Evolutionary conservation across 2,329 filamentous ascomycete genomes (phyloP), one percentile per base, ranked within the genome.

Genomic region (Fusarium sp.): DNA sequence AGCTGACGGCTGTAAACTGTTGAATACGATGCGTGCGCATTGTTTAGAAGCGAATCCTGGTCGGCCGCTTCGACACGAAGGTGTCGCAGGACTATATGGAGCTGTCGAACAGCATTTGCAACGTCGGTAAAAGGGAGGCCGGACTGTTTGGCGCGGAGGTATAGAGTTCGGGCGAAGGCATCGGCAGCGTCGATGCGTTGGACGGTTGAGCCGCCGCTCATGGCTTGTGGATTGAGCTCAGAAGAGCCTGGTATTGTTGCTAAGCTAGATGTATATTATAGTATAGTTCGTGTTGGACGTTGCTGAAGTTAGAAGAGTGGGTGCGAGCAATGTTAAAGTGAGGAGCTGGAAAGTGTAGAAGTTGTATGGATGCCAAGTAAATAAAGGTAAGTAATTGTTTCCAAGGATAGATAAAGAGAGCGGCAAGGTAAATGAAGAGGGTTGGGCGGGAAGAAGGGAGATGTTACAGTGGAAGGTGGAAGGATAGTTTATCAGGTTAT

Each of bases 31-130:
- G 77, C 78, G 40, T 78, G 72, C 2, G 77, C 65, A 31, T 74
- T 74, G 76, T 85, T 85, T 17, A 90, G 79, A 13, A 84, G 78
- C 11, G 87, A 89, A 67, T 85, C 84, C 2, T 81, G 79, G 68
- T 88, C 86, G 65, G 85, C 82, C 37, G 83, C 82, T 77, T 90
- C 88, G 65, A 83, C 80, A 54, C 85, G 86, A 25, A 90, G 79
- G 69, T 89, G 84, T 54, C 85, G 84, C 9, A 90, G 79, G 14
- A 84, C 83, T 8, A 82, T 82, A 68, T 89, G 84, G 39, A 90
- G 78, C 41, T 80, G 80, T 54, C 83, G 83, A 37, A 89, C 82
- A 35, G 83, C 82, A 15, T 77, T 73, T 15, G 85, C 81, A 45
- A 87, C 80, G 42, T 84, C 80, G 54, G 80, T 79, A 58, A 88